A percentile compares a stretch with the other conserved stretches of the same genome.
phyloP scores from a whole-genome alignment of 176 grass and related monocot species.

The Dendrocalamus sinicus region DNA sequence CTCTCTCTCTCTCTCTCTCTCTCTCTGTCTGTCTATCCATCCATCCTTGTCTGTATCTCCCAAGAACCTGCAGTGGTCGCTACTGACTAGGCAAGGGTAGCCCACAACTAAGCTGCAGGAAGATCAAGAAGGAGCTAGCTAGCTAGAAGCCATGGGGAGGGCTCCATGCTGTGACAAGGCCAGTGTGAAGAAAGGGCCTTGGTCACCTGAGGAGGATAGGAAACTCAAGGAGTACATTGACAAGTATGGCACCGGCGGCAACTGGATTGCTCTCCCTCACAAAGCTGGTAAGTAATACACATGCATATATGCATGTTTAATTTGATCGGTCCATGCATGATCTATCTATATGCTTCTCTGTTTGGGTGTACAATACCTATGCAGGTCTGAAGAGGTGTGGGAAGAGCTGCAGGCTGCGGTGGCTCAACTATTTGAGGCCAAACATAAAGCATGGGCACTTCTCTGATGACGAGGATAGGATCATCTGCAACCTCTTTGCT shows the following conservation, averaged over 20 bases:
- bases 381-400: constrained; percentile 17
- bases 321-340: no score
- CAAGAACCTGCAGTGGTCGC: no score
- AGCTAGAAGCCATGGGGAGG: constrained; percentile 53
- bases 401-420: constrained; percentile 27
- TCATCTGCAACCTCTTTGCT: constrained; percentile 5
- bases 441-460: constrained; percentile 6
- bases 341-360: no score
- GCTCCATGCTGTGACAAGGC: constrained; percentile 84
- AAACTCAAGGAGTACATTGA: constrained; percentile 86
- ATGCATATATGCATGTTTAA: no score
- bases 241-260: constrained; percentile 36
- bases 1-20: no score
- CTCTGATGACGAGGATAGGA: constrained; percentile 1
- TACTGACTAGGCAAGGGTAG: no score
- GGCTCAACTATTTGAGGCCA: constrained; percentile 14
- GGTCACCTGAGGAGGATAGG: constrained; percentile 79
- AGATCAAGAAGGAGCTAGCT: neutral
- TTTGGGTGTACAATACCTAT: neutral
- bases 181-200: constrained; percentile 81
- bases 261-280: constrained; percentile 9
- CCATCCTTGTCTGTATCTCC: no score
- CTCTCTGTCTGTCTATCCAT: no score
- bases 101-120: neutral
- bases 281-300: constrained; percentile 6